Conservation (phyloP, 2,329 filamentous ascomycete genomes). For the Colletotrichum sp. region DNA sequence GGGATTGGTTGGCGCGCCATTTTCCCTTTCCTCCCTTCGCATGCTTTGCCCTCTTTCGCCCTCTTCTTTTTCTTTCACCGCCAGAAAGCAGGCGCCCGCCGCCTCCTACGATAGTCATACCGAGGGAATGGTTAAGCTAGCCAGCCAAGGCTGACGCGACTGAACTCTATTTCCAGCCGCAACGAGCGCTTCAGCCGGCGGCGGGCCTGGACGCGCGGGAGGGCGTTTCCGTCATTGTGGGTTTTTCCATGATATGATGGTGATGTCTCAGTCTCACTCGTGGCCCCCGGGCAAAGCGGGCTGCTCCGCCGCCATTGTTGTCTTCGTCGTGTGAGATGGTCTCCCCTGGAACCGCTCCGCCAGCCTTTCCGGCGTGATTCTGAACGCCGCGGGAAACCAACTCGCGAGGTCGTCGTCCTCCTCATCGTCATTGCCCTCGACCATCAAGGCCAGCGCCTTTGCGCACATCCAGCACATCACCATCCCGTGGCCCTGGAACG, state of each 20-base stretch:
- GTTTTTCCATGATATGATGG: neutral
- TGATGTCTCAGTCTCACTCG: neutral
- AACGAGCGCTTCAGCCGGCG: neutral
- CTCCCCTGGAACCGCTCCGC: slow-evolving; percentile 1
- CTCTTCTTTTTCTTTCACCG: neutral
- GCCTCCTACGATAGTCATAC: neutral
- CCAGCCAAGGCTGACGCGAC: neutral
- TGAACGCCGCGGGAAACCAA: slow-evolving; percentile 62
- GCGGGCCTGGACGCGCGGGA: neutral
- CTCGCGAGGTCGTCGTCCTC: slow-evolving; percentile 29
- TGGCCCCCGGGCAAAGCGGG: neutral
- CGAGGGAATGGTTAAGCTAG: slow-evolving; percentile 20
- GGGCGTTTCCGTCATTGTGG: neutral
- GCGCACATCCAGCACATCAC: slow-evolving; percentile 66
- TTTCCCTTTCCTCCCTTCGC: neutral
- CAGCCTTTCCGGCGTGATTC: slow-evolving; percentile 51
- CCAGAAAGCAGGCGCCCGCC: neutral
- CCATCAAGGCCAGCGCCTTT: slow-evolving; percentile 61
- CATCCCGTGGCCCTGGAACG: slow-evolving; percentile 74
- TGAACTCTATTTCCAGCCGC: neutral
- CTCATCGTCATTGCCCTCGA: slow-evolving; percentile 38
- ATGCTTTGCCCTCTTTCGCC: neutral
- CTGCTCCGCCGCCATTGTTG: neutral
- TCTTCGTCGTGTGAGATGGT: neutral
- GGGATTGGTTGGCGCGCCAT: neutral